Evolutionary conservation across 1,284 basidiomycete species (phyloP).

Genomic region (Cutaneotrichosporon arboriforme): DNA sequence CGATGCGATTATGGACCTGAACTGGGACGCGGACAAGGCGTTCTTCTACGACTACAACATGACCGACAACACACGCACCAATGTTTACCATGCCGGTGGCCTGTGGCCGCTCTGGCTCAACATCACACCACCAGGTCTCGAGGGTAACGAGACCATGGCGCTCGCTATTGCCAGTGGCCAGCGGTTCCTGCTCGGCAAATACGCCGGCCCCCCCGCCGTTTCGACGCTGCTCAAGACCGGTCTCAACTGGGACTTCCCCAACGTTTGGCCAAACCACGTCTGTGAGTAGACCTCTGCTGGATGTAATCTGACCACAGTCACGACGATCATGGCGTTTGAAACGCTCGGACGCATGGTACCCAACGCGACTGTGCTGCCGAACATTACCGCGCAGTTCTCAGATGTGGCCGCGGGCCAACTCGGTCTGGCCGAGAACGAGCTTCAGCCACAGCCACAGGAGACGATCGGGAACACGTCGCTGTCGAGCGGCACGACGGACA

Average conservation of each 20-base stretch:
- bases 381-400: slow-evolving; percentile 20
- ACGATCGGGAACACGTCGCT: slow-evolving; percentile 54
- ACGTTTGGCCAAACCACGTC: slow-evolving; percentile 68
- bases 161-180: slow-evolving; percentile 68
- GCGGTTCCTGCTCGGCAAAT: slow-evolving; percentile 71
- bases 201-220: slow-evolving; percentile 67
- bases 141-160: slow-evolving; percentile 54
- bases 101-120: slow-evolving; percentile 85
- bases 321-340: slow-evolving; percentile 69
- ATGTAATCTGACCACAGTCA: slow-evolving; percentile 47
- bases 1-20: slow-evolving; percentile 71
- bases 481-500: not conserved
- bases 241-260: slow-evolving; percentile 63
- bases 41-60: slow-evolving; percentile 71
- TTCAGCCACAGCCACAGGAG: slow-evolving; percentile 51
- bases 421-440: slow-evolving; percentile 58
- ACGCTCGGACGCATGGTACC: slow-evolving; percentile 38
- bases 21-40: slow-evolving; percentile 74
- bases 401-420: slow-evolving; percentile 68
- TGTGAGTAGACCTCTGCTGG: slow-evolving; percentile 31
- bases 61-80: slow-evolving; percentile 59
- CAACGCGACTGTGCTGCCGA: slow-evolving; percentile 18
- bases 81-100: slow-evolving; percentile 63
- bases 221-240: slow-evolving; percentile 70
- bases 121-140: slow-evolving; percentile 69